phyloP scores from a whole-genome alignment of 306 rosid species.

The Oxytropis ochrocephala region DNA sequence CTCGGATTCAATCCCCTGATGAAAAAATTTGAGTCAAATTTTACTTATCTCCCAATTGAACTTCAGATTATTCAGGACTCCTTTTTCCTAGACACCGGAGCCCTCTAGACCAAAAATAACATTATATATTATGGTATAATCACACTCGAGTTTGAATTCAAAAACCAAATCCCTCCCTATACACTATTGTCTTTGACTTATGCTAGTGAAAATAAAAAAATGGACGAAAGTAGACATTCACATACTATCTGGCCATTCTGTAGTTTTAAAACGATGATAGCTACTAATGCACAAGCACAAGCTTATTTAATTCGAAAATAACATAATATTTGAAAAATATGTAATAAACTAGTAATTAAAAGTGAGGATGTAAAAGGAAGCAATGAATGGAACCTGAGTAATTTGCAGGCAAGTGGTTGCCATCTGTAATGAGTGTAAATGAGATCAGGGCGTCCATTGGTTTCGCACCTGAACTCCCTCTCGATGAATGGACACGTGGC shows the following conservation, averaged over 20 bases:
- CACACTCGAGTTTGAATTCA: too few relatives aligned
- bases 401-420: slow-evolving; percentile 64
- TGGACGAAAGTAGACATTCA: neutral
- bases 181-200: too few relatives aligned
- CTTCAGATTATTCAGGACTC: too few relatives aligned
- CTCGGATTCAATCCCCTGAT: too few relatives aligned
- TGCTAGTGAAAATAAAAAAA: too few relatives aligned
- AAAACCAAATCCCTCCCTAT: too few relatives aligned
- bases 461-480: slow-evolving; percentile 65
- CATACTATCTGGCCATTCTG: too few relatives aligned
- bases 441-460: slow-evolving; percentile 73
- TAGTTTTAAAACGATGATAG: neutral
- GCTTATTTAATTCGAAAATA: neutral
- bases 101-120: too few relatives aligned
- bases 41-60: too few relatives aligned
- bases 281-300: neutral
- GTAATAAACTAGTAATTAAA: neutral
- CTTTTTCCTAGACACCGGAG: too few relatives aligned
- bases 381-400: slow-evolving; percentile 39
- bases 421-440: slow-evolving; percentile 61
- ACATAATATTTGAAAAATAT: neutral
- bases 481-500: slow-evolving; percentile 61
- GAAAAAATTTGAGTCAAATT: too few relatives aligned
- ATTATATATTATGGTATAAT: too few relatives aligned
- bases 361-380: neutral